Base-by-base conservation (phyloP, 2,329 filamentous ascomycete species). In the Coniochaeta prunicola region DNA sequence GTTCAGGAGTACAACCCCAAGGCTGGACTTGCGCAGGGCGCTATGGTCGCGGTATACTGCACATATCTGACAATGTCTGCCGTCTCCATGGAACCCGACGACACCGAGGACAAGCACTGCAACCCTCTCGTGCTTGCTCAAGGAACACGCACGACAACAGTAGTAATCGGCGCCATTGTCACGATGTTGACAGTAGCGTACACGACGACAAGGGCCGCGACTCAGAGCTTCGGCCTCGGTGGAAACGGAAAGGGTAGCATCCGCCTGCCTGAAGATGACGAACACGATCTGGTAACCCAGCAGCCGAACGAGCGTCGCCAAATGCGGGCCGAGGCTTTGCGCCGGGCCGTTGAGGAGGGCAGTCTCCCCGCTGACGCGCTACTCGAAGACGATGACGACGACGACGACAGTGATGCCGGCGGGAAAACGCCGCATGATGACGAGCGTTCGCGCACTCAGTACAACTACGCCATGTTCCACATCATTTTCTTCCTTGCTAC, bases 41-140 rank as follows among this genome's bases (percentile, higher is more conserved):
- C 94, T 62, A 97, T 97, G 84, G 94, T 99, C 50, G 91, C 92
- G 19, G 85, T 96, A 60, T 99, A 99, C 80, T 99, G 94, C 83
- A 97, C 94, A 48, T 99, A 99, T 71, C 84, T 99, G 58, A 99
- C 94, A 65, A 91, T 99, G 86, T 97, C 92, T 2, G 94, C 94
- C 28, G 94, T 99, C 1, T 96, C 92, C 58, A 97, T 99, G 94
- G 93, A 99, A 68, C 94, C 94, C 0, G 93, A 97, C 72, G 77
- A 96, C 75, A 88, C 94, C 0, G 92, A 96, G 69, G 81, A 97
- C 77, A 88, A 90, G 66, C 83, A 90, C 64, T 99, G 94, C 84
- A 99, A 99, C 74, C 94, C 94, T 9, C 81, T 99, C 33, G 81
- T 97, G 61, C 86, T 84, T 57, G 92, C 92, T 8, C 89, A 90